phyloP scores from a whole-genome alignment of 1,139 yeast genomes.

The Hemisphaericaspora lyxosophila region DNA sequence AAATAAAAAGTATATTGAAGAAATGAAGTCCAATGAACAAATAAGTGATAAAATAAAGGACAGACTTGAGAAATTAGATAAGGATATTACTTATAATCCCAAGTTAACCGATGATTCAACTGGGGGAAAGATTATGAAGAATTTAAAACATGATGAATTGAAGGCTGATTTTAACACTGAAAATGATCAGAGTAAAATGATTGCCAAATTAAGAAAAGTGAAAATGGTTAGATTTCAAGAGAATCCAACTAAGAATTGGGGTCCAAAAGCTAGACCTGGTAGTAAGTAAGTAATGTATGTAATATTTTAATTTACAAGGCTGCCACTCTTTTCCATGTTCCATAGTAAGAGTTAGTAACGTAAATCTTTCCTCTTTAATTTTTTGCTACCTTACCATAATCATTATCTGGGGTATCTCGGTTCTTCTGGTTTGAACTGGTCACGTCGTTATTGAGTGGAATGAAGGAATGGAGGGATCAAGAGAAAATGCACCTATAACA shows the following conservation, averaged over 20 bases:
- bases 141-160: slow-evolving; percentile 24
- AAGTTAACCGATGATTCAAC: slow-evolving; percentile 45
- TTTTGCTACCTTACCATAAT: no score
- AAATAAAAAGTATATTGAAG: slow-evolving; percentile 32
- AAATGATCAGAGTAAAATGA: slow-evolving; percentile 54
- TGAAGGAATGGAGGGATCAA: no score
- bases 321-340: no score
- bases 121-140: slow-evolving; percentile 62
- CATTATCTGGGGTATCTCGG: no score
- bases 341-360: no score
- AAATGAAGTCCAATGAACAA: slow-evolving; percentile 24
- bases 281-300: no score
- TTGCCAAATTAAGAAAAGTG: slow-evolving; percentile 64
- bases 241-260: slow-evolving; percentile 94
- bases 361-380: no score
- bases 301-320: no score
- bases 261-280: slow-evolving; percentile 79
- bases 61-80: slow-evolving; percentile 26
- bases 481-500: no score
- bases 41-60: slow-evolving; percentile 32
- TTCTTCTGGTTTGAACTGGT: no score
- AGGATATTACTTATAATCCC: slow-evolving; percentile 31
- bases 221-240: slow-evolving; percentile 86
- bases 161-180: slow-evolving; percentile 49
- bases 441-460: no score